These are phyloP conservation scores for Aspergillus campestris DNA, from an alignment of 495 filamentous ascomycete genomes.

Conservation along the genomic window DNA sequence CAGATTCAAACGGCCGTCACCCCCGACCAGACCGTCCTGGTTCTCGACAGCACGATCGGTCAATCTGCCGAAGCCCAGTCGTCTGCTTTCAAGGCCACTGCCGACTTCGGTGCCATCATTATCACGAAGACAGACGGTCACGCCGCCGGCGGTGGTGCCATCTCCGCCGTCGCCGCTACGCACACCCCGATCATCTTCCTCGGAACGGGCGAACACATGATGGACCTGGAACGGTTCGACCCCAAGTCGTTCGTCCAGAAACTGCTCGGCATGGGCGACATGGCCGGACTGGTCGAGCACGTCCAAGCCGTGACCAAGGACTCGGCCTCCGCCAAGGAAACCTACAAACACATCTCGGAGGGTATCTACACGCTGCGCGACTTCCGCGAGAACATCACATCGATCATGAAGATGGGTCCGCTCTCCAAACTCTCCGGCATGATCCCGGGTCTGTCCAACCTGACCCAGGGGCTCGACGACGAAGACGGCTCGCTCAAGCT, in stretches of 20 bases:
- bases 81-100: conserved; percentile 93
- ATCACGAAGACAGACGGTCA: conserved; percentile 98
- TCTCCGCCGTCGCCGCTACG: conserved; percentile 95
- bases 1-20: conserved; percentile 89
- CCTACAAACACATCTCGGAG: conserved; percentile 96
- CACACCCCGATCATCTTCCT: conserved; percentile 97
- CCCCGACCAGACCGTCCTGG: conserved; percentile 97
- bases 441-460: conserved; percentile 88
- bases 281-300: conserved; percentile 90
- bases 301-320: conserved; percentile 96
- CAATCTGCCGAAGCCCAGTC: conserved; percentile 92
- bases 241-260: conserved; percentile 88
- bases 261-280: conserved; percentile 93
- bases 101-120: conserved; percentile 96
- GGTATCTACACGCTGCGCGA: conserved; percentile 95
- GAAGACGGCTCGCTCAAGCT: conserved; percentile 89
- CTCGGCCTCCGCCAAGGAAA: conserved; percentile 70
- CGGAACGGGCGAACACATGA: conserved; percentile 93
- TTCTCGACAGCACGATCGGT: conserved; percentile 91
- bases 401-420: conserved; percentile 99
- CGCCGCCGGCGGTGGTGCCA: conserved; percentile 89
- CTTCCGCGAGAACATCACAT: conserved; percentile 87
- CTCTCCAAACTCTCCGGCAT: conserved; percentile 96
- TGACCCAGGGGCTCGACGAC: conserved; percentile 94
- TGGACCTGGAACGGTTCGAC: conserved; percentile 87